Conservation (phyloP, 345 rosid genomes). For the Tarenaya hassleriana region DNA sequence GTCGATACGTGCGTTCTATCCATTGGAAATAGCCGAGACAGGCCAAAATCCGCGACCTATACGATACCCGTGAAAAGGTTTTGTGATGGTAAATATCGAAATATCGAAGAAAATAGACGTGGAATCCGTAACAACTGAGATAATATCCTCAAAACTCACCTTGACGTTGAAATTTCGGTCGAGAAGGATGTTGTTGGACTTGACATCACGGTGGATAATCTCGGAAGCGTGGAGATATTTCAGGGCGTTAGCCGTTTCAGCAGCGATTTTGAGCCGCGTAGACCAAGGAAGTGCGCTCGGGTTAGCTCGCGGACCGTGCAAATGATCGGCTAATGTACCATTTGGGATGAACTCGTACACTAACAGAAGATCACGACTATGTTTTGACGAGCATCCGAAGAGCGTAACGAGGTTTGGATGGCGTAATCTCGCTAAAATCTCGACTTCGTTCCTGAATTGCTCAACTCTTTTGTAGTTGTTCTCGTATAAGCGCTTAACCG, state of each 20-base stretch:
- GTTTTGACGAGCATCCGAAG: conserved; percentile 82
- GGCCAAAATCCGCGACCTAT: conserved; percentile 84
- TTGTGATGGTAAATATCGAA: too few species aligned
- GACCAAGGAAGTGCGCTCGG: conserved; percentile 62
- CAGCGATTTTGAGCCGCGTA: conserved; percentile 63
- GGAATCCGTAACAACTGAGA: too few species aligned
- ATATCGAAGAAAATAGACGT: too few species aligned
- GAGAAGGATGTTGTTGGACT: conserved; percentile 81
- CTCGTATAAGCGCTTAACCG: conserved; percentile 79
- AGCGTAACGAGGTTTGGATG: conserved; percentile 69
- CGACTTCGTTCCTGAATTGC: conserved; percentile 83
- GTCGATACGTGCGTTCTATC: conserved; percentile 75
- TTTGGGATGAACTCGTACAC: conserved; percentile 78
- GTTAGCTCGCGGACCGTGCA: conserved; percentile 58
- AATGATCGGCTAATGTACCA: conserved; percentile 89
- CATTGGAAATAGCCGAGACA: conserved; percentile 72
- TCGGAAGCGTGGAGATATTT: conserved; percentile 70
- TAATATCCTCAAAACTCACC: too few species aligned
- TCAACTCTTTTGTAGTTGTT: conserved; percentile 66
- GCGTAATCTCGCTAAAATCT: conserved; percentile 56
- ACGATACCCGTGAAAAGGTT: too few species aligned
- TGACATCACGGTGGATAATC: conserved; percentile 85
- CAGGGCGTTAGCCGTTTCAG: conserved; percentile 74
- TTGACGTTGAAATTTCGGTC: conserved; percentile 65
- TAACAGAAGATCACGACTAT: conserved; percentile 61